A percentile compares a stretch with the other conserved stretches of the same genome.
phyloP scores from a whole-genome alignment of 1,284 basidiomycete species.

The Serendipita sp. region DNA sequence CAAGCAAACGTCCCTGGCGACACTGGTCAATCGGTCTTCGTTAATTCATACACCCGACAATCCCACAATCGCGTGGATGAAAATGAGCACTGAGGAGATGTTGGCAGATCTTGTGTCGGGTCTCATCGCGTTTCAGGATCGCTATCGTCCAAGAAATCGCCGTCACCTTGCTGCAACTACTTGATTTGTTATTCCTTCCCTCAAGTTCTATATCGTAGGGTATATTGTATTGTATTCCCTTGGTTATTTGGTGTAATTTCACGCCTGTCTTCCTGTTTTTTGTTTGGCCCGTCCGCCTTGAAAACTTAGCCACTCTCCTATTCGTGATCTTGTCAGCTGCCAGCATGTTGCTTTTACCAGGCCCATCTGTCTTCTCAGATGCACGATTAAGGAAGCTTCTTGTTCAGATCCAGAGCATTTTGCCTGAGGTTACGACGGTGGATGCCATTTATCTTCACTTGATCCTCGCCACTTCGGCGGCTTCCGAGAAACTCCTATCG shows the following conservation, averaged over 20 bases:
- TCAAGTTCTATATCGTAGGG: not conserved
- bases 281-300: not conserved
- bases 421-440: constrained; percentile 46
- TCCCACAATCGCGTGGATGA: constrained; percentile 4
- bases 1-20: not conserved
- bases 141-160: not conserved
- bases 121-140: constrained; percentile 1
- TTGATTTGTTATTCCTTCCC: not conserved
- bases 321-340: not conserved
- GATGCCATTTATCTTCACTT: constrained; percentile 85
- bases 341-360: constrained; percentile 22
- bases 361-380: constrained; percentile 23
- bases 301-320: not conserved
- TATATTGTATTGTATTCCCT: not conserved
- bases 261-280: not conserved
- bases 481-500: constrained; percentile 36
- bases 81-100: not conserved
- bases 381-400: constrained; percentile 61
- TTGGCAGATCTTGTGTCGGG: not conserved
- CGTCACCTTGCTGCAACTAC: not conserved
- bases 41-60: not conserved
- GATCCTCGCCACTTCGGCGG: constrained; percentile 44
- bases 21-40: too few relatives aligned
- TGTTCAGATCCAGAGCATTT: constrained; percentile 39
- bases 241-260: not conserved